These are phyloP conservation scores for Tylopilus felleus DNA, from an alignment of 768 basidiomycete species.

Conservation along the genomic window DNA sequence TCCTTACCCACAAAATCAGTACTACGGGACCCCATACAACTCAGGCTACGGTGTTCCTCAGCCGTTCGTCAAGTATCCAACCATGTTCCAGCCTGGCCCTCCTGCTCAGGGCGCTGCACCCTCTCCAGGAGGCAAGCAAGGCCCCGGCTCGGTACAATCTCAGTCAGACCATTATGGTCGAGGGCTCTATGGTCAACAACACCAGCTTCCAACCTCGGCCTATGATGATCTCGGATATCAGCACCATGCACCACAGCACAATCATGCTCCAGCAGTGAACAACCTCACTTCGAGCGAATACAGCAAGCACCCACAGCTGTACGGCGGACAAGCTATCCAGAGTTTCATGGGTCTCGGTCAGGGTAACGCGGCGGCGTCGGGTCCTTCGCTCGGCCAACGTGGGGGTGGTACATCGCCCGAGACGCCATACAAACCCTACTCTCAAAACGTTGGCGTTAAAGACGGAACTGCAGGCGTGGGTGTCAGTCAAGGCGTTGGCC, in stretches of 20 bases:
- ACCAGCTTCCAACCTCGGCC: constrained; percentile 41
- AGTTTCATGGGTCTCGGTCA: constrained; percentile 68
- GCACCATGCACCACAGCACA: constrained; percentile 54
- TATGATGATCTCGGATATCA: constrained; percentile 55
- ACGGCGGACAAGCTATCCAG: constrained; percentile 58
- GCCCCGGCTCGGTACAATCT: constrained; percentile 48
- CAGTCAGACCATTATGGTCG: constrained; percentile 62
- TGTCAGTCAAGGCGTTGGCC: constrained; percentile 32
- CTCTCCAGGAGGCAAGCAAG: constrained; percentile 65
- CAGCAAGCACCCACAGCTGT: constrained; percentile 43
- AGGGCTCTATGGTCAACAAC: constrained; percentile 62
- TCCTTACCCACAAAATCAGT: constrained; percentile 74
- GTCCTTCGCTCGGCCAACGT: constrained; percentile 44
- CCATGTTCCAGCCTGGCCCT: constrained; percentile 71
- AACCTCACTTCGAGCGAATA: constrained; percentile 42
- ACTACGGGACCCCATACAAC: constrained; percentile 70
- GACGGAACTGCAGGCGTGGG: constrained; percentile 52
- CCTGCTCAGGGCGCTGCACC: constrained; percentile 65
- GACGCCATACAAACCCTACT: constrained; percentile 72
- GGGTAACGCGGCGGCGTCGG: constrained; percentile 38
- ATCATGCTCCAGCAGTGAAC: constrained; percentile 46
- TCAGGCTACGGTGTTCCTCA: constrained; percentile 56
- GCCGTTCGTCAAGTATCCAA: constrained; percentile 72
- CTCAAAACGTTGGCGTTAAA: constrained; percentile 48
- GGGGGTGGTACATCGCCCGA: constrained; percentile 60